phyloP scores from a whole-genome alignment of 2,329 filamentous ascomycete species.

The Fusarium redolens region DNA sequence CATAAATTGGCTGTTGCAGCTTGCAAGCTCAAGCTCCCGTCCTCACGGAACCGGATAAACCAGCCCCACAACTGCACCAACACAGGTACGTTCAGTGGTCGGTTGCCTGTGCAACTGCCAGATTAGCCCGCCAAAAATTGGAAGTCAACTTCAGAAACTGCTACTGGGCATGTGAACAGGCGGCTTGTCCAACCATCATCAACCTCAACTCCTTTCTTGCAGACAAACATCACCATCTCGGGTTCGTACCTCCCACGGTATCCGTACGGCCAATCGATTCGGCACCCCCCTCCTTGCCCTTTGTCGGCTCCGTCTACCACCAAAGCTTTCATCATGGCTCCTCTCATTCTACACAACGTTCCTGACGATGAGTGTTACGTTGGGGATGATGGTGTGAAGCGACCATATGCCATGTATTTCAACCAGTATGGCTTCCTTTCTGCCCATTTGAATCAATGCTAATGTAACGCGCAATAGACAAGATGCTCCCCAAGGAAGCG shows the following conservation, averaged over 20 bases:
- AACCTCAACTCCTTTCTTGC: conserved; percentile 3
- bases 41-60: conserved; percentile 33
- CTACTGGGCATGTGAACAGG: conserved; percentile 26
- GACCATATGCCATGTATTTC: conserved; percentile 75
- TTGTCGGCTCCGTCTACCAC: not conserved
- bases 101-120: conserved; percentile 41
- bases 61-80: conserved; percentile 13
- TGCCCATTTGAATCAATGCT: not conserved
- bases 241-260: conserved; percentile 1
- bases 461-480: conserved; percentile 52
- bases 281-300: not conserved
- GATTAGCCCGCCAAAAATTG: conserved; percentile 37
- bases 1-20: not conserved
- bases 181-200: conserved; percentile 5
- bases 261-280: not conserved
- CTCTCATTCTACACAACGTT: conserved; percentile 75
- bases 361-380: conserved; percentile 75
- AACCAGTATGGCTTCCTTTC: conserved; percentile 62
- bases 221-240: conserved; percentile 5
- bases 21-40: not conserved
- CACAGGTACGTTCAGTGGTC: conserved; percentile 29
- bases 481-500: conserved; percentile 61
- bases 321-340: conserved; percentile 61
- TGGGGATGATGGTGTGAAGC: conserved; percentile 72
- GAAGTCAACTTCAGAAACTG: conserved; percentile 34